A percentile compares a stretch with the other conserved stretches of the same genome.
These are phyloP conservation scores for Hymenoscyphus infarciens DNA, from an alignment of 2,329 filamentous ascomycete species.

Conservation along the genomic window DNA sequence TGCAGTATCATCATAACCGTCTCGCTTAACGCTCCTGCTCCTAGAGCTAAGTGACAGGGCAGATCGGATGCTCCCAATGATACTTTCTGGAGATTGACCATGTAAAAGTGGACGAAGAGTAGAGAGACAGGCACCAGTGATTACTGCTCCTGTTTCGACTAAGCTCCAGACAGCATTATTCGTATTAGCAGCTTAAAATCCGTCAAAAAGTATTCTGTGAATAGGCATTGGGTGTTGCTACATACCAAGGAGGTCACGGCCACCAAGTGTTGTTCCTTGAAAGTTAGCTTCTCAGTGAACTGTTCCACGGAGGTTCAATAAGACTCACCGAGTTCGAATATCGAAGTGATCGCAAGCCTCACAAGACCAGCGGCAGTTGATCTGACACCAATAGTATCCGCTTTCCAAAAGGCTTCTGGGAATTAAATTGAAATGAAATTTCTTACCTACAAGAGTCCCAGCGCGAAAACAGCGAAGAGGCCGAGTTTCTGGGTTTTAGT, in stretches of 20 bases:
- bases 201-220: not conserved
- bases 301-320: not conserved
- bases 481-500: not conserved
- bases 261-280: not conserved
- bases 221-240: too few relatives aligned
- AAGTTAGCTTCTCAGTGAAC: not conserved
- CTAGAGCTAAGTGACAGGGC: not conserved
- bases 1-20: not conserved
- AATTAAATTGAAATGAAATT: not conserved
- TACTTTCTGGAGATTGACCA: slow-evolving; percentile 2
- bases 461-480: not conserved
- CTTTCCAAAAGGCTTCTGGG: not conserved
- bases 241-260: not conserved
- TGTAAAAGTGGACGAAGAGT: slow-evolving; percentile 4
- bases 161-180: not conserved
- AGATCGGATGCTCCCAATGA: not conserved
- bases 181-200: not conserved
- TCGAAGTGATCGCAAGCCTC: not conserved
- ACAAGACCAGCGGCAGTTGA: not conserved
- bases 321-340: not conserved
- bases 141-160: not conserved
- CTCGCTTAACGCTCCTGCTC: not conserved
- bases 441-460: not conserved
- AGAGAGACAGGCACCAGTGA: not conserved
- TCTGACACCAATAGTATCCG: not conserved